A percentile compares a stretch with the other conserved stretches of the same genome.
Conservation (phyloP, 2,329 filamentous ascomycete species). For the Ascochyta fabae region DNA sequence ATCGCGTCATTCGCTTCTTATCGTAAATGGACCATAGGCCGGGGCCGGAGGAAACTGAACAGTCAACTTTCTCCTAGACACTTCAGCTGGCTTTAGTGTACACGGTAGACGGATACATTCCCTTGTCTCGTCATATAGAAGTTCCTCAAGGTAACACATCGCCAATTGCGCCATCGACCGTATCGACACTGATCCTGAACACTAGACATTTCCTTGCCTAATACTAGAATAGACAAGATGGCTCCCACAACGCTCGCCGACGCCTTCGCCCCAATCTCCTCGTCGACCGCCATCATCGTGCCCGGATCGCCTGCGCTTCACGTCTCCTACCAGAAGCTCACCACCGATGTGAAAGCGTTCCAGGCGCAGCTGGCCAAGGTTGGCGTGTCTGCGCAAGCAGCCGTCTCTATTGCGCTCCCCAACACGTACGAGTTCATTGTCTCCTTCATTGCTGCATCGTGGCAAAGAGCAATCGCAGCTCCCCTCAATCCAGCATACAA, state of each 20-base stretch:
- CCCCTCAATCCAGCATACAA: slow-evolving; percentile 90
- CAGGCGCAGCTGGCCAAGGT: slow-evolving; percentile 78
- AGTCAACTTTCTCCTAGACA: not conserved
- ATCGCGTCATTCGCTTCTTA: slow-evolving; percentile 19
- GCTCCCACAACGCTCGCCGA: slow-evolving; percentile 64
- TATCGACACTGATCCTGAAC: slow-evolving; percentile 4
- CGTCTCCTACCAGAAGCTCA: slow-evolving; percentile 73
- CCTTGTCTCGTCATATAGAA: slow-evolving; percentile 6
- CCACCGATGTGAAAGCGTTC: slow-evolving; percentile 70
- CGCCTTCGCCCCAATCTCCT: slow-evolving; percentile 60
- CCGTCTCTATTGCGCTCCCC: slow-evolving; percentile 81
- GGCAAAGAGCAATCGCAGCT: slow-evolving; percentile 82
- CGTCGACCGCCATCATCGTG: slow-evolving; percentile 72
- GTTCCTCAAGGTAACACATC: not conserved
- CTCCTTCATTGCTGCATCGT: slow-evolving; percentile 83
- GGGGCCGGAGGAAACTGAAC: slow-evolving; percentile 2
- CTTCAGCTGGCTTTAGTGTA: slow-evolving; percentile 10
- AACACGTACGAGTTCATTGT: slow-evolving; percentile 91
- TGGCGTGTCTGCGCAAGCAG: slow-evolving; percentile 71
- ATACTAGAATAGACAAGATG: slow-evolving; percentile 46
- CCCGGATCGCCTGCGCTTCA: slow-evolving; percentile 70
- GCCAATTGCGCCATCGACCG: not conserved
- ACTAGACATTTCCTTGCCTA: slow-evolving; percentile 6
- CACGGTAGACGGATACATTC: slow-evolving; percentile 6
- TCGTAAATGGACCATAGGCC: slow-evolving; percentile 6